Evolutionary conservation across 345 rosid species (phyloP), one percentile per base, ranked within the genome.

Genomic region (Abelmoschus esculentus): DNA sequence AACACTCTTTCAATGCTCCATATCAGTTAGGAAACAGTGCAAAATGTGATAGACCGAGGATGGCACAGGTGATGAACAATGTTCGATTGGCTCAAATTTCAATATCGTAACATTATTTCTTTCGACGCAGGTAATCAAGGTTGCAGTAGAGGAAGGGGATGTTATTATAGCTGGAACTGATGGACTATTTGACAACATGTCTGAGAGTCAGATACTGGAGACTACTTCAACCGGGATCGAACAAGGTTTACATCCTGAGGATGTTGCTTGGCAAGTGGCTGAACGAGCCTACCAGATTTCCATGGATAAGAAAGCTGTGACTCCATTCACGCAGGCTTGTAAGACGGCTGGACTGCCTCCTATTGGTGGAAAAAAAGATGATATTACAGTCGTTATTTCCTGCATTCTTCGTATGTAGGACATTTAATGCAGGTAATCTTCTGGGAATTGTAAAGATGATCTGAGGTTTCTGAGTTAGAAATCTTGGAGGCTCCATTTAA

Each of bases 131-230:
- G 66, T 68, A n/a, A 19, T 67, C 31, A 32, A 26, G 15, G 15
- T 61, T 14, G 32, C 53, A 5, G 70, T 72, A 17, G 26, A 61
- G 32, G 31, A 55, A 13, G 73, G 80, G 38, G 76, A 77, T 47
- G 67, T 69, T 12, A 63, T 77, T 6, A 58, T 72, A 32, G 71
- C 73, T 22, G 71, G 70, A 17, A 72, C 71, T 0, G 73, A 77
- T 62, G 80, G 76, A 40, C 26, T 77, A 6, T 61, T 77, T 46
- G 76, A 77, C 42, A 77, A 68, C 73, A 42, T 77, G 60, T 61
- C 31, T 62, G 54, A 9, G 12, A 11, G 7, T 26, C 66, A 62
- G 14, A 72, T 76, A 18, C 9, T 46, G 53, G 76, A 32, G 54
- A 6, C 66, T 14, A 47, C 40, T 7, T 32, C 44, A 17, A 6